phyloP scores from a whole-genome alignment of 2,329 filamentous ascomycete species.

The Colletotrichum melonis region DNA sequence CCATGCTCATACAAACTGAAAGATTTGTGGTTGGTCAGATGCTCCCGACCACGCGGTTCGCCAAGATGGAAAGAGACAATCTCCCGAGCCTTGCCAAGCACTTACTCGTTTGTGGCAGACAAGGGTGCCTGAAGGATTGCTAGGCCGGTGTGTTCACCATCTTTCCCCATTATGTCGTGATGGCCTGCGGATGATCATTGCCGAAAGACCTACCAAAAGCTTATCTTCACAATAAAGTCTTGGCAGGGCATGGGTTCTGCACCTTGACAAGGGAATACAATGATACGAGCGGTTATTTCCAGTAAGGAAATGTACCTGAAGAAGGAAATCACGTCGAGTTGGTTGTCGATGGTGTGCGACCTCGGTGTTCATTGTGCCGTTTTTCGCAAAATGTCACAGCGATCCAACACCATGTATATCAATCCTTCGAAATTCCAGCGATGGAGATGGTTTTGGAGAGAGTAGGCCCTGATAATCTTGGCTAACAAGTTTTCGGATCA shows the following conservation, averaged over 20 bases:
- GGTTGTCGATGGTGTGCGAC: background rate
- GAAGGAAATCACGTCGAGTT: background rate
- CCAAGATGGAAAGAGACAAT: background rate
- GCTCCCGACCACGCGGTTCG: background rate
- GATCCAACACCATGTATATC: background rate
- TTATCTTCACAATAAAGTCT: background rate
- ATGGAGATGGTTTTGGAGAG: background rate
- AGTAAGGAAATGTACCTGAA: background rate
- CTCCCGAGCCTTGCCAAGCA: background rate
- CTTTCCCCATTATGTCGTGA: constrained; percentile 15
- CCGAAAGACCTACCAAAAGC: constrained; percentile 16
- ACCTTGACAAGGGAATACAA: background rate
- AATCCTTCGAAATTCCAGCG: background rate
- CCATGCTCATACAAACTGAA: too few species aligned
- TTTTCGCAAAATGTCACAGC: background rate
- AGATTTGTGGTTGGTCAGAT: background rate
- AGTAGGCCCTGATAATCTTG: too few species aligned
- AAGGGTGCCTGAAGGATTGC: background rate
- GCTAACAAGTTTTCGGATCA: background rate
- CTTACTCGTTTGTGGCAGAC: background rate
- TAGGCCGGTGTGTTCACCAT: constrained; percentile 43
- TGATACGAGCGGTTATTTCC: background rate
- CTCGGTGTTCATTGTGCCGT: background rate
- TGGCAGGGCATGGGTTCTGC: background rate
- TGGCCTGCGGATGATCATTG: background rate